phyloP scores from a whole-genome alignment of 169 alveolate genomes.

The Plasmodium vivax region DNA sequence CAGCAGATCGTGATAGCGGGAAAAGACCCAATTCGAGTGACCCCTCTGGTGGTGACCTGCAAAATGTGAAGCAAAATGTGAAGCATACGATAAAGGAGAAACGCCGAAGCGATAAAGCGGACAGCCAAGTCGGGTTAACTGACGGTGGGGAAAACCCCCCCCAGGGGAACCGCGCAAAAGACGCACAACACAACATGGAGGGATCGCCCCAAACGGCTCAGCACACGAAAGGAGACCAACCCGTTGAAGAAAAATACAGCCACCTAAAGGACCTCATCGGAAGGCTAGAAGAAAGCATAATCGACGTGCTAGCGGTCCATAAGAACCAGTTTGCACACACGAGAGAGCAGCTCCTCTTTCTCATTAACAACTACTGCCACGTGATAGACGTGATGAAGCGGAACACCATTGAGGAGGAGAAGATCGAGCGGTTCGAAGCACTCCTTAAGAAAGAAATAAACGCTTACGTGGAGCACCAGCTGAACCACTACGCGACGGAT shows the following conservation, averaged over 20 bases:
- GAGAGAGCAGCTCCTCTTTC: constrained; percentile 39
- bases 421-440: constrained; percentile 10
- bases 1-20: not conserved
- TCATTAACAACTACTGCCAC: constrained; percentile 49
- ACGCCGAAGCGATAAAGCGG: not conserved
- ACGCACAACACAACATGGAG: not conserved
- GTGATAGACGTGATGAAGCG: constrained; percentile 1
- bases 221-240: not conserved
- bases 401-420: constrained; percentile 25
- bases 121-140: not conserved
- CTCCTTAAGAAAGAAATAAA: constrained; percentile 26
- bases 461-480: constrained; percentile 11
- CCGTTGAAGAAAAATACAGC: not conserved
- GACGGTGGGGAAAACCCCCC: not conserved
- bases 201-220: not conserved
- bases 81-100: not conserved
- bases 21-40: not conserved
- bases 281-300: constrained; percentile 17
- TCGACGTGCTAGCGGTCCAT: not conserved
- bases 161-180: too few species aligned
- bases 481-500: constrained; percentile 30
- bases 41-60: not conserved
- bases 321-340: not conserved
- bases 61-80: not conserved
- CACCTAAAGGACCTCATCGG: not conserved